Conservation (phyloP, 1,284 basidiomycete genomes). For the Ustilago bromivora region DNA sequence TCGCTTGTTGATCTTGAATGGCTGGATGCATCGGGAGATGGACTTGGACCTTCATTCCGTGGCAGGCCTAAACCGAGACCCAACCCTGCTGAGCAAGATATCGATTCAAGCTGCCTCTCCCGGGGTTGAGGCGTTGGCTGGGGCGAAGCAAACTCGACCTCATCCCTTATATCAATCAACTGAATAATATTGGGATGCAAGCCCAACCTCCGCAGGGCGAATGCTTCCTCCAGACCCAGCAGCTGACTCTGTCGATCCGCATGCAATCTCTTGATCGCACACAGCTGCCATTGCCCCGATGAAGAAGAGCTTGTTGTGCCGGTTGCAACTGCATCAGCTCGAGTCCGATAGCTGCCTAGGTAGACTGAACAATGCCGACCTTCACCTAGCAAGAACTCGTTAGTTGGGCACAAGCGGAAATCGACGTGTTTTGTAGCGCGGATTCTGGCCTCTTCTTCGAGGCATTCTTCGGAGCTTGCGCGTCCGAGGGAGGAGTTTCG, state of each 20-base stretch:
- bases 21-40: conserved; percentile 1
- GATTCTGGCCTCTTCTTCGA: conserved; percentile 56
- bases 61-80: conserved; percentile 31
- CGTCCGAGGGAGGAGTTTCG: conserved; percentile 59
- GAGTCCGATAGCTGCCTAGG: conserved; percentile 56
- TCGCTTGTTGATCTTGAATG: conserved; percentile 53
- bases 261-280: conserved; percentile 67
- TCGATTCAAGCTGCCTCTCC: background rate
- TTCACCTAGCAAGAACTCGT: conserved; percentile 63
- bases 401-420: conserved; percentile 59
- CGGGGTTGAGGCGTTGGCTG: conserved; percentile 22
- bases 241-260: conserved; percentile 65
- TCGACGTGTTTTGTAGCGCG: conserved; percentile 57
- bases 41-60: background rate
- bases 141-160: conserved; percentile 54
- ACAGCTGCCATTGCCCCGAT: conserved; percentile 53
- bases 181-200: conserved; percentile 63
- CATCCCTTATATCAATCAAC: conserved; percentile 64
- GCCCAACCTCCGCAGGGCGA: conserved; percentile 64
- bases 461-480: conserved; percentile 59
- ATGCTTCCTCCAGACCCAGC: conserved; percentile 66
- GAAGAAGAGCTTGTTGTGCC: background rate
- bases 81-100: background rate
- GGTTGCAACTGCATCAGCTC: conserved; percentile 1
- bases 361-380: conserved; percentile 66